A percentile compares a stretch with the other conserved stretches of the same genome.
phyloP scores from a whole-genome alignment of 176 grass and related monocot genomes.

The Eleusine coracana region DNA sequence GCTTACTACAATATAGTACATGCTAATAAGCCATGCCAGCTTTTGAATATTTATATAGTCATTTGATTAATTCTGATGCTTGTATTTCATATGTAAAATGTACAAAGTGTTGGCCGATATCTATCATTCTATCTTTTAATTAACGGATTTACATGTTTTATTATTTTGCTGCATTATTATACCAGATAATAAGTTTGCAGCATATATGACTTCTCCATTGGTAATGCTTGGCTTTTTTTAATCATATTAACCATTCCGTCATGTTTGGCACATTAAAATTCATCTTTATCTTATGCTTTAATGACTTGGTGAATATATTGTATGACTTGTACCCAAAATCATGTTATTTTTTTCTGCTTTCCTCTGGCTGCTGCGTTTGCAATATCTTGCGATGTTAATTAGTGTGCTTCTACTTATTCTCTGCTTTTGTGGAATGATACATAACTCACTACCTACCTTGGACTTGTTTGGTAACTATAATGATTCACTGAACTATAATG shows the following conservation, averaged over 20 bases:
- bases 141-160: neutral
- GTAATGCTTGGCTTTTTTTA: neutral
- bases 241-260: neutral
- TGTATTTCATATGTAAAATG: neutral
- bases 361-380: neutral
- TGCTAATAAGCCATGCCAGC: neutral
- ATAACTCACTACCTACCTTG: neutral
- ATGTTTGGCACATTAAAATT: neutral
- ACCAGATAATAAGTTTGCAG: neutral
- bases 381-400: neutral
- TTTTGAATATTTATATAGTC: constrained; percentile 11
- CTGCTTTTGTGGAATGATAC: neutral
- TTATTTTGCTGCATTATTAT: neutral
- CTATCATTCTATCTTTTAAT: neutral
- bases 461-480: neutral
- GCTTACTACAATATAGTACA: neutral
- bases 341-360: neutral
- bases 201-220: neutral
- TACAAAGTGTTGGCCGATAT: neutral
- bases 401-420: neutral
- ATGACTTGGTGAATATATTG: neutral
- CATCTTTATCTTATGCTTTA: neutral
- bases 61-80: neutral
- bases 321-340: neutral
- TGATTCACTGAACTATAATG: neutral